Conservation (phyloP, 2,329 filamentous ascomycete genomes). For the Pseudogymnoascus pannorum region DNA sequence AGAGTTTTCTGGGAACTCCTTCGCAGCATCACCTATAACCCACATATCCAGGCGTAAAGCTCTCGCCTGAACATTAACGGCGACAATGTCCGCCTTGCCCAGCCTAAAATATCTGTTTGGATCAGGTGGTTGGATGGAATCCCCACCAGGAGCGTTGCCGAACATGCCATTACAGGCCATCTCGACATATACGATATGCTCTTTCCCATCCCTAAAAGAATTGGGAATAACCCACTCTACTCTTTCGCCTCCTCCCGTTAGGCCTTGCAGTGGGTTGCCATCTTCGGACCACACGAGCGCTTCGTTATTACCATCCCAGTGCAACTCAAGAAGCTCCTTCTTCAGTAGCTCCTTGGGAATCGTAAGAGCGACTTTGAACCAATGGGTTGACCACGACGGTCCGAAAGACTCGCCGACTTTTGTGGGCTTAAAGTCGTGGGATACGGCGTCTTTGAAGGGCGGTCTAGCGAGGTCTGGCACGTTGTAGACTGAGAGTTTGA, state of each 20-base stretch:
- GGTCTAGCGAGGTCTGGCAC: slow-evolving; percentile 74
- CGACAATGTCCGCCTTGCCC: slow-evolving; percentile 73
- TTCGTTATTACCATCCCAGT: slow-evolving; percentile 94
- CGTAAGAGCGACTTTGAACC: slow-evolving; percentile 80
- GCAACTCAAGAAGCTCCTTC: slow-evolving; percentile 82
- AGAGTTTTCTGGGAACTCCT: slow-evolving; percentile 81
- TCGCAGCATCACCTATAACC: slow-evolving; percentile 88
- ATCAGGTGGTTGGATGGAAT: slow-evolving; percentile 80
- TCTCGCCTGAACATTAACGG: slow-evolving; percentile 78
- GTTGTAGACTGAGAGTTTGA: slow-evolving; percentile 81
- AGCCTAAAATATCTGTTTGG: slow-evolving; percentile 78
- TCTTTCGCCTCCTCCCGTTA: slow-evolving; percentile 84
- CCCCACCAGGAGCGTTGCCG: slow-evolving; percentile 78
- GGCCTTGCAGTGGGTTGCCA: slow-evolving; percentile 81
- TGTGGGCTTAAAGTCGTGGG: slow-evolving; percentile 67
- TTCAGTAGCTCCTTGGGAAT: slow-evolving; percentile 65
- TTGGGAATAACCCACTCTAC: slow-evolving; percentile 86
- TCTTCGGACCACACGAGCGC: slow-evolving; percentile 89
- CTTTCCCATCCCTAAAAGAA: slow-evolving; percentile 72
- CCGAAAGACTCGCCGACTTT: slow-evolving; percentile 75
- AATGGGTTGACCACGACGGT: slow-evolving; percentile 95
- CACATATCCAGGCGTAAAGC: slow-evolving; percentile 87
- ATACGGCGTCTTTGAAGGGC: slow-evolving; percentile 75
- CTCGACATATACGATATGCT: slow-evolving; percentile 89
- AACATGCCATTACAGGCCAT: slow-evolving; percentile 99